Evolutionary conservation across 2,329 filamentous ascomycete species (phyloP).

Genomic region (Dactylellina cionopaga): DNA sequence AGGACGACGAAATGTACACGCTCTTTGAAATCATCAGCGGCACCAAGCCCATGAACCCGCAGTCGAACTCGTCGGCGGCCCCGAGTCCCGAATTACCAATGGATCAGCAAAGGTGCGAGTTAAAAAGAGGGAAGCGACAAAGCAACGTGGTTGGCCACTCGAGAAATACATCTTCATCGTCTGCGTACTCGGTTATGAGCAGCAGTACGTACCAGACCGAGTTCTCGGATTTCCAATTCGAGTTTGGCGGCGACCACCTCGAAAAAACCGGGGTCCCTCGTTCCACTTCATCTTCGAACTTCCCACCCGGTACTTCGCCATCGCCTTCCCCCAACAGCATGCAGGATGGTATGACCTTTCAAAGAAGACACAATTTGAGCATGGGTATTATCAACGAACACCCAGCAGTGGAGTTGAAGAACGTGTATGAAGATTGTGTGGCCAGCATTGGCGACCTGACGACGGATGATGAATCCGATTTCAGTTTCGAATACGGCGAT

Average conservation of each 20-base stretch:
- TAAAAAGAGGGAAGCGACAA: not conserved
- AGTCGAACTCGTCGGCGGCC: slow-evolving; percentile 4
- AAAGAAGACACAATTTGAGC: slow-evolving; percentile 7
- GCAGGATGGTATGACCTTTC: slow-evolving; percentile 1
- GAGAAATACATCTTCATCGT: slow-evolving; percentile 45
- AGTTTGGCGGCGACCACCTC: slow-evolving; percentile 11
- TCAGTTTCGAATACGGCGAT: slow-evolving; percentile 36
- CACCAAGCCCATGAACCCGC: slow-evolving; percentile 16
- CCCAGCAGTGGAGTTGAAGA: slow-evolving; percentile 13
- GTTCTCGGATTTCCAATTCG: slow-evolving; percentile 51
- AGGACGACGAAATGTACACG: slow-evolving; percentile 50
- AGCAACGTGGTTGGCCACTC: slow-evolving; percentile 19
- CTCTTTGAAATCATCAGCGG: slow-evolving; percentile 50
- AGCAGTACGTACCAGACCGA: slow-evolving; percentile 46
- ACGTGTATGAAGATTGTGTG: slow-evolving; percentile 44
- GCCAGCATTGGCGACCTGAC: slow-evolving; percentile 43
- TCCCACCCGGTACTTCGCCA: not conserved
- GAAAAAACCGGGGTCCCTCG: slow-evolving; percentile 11
- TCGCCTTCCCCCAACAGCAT: not conserved
- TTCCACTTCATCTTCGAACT: slow-evolving; percentile 4
- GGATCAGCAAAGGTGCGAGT: slow-evolving; percentile 22
- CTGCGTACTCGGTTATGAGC: slow-evolving; percentile 40
- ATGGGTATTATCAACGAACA: slow-evolving; percentile 26
- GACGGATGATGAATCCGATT: slow-evolving; percentile 47
- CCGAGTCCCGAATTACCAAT: slow-evolving; percentile 17